These are phyloP conservation scores for Neobulgaria alba DNA, from an alignment of 2,329 filamentous ascomycete species.

Conservation along the genomic window DNA sequence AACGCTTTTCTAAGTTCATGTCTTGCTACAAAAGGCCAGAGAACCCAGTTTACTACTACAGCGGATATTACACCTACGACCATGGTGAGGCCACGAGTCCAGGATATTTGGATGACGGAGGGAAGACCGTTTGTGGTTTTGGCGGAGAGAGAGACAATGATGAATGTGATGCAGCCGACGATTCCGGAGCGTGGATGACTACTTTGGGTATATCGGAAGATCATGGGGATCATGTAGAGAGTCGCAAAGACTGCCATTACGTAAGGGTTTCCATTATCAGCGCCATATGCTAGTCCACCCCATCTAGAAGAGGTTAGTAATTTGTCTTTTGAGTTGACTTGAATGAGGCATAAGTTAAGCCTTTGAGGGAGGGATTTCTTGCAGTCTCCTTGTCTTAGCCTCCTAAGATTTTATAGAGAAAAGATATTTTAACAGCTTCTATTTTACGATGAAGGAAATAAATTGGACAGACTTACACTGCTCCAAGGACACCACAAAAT, in stretches of 20 bases:
- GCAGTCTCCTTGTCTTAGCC: no score
- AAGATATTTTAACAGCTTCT: no score
- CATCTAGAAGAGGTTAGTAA: no score
- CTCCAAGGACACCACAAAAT: conserved; percentile 41
- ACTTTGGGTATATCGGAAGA: conserved; percentile 47
- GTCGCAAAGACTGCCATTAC: conserved; percentile 46
- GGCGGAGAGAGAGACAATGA: conserved; percentile 40
- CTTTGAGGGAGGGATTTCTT: no score
- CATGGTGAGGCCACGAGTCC: conserved; percentile 41
- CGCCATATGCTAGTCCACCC: conserved; percentile 44
- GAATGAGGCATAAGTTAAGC: no score
- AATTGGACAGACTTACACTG: conserved; percentile 23
- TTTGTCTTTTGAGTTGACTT: no score
- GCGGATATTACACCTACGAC: conserved; percentile 45
- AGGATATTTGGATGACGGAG: conserved; percentile 35
- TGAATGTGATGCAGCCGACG: conserved; percentile 49
- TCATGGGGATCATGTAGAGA: conserved; percentile 51
- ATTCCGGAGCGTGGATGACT: conserved; percentile 49
- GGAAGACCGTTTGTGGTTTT: conserved; percentile 24
- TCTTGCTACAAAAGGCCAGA: conserved; percentile 54
- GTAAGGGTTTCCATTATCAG: conserved; percentile 43
- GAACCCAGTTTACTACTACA: conserved; percentile 47
- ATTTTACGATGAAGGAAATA: not conserved
- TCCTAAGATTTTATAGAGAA: no score
- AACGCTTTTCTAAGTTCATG: conserved; percentile 48